These are phyloP conservation scores for Fusarium sp. DNA, from an alignment of 2,329 filamentous ascomycete genomes.

Conservation along the genomic window DNA sequence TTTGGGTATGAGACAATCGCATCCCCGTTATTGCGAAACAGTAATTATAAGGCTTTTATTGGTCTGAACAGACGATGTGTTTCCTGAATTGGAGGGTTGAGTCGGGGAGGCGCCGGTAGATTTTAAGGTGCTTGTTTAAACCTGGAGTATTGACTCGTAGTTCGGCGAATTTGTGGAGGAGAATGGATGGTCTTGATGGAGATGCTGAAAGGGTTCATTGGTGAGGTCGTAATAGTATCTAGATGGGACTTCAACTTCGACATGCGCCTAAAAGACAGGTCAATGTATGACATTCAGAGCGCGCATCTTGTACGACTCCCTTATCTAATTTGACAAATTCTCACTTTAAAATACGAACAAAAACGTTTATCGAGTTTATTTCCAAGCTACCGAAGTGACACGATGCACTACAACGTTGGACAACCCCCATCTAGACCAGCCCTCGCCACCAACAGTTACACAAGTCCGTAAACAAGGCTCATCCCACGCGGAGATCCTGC, in stretches of 20 bases:
- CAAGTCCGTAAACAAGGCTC: neutral
- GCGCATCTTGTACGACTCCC: neutral
- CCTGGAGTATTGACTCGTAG: rapidly evolving
- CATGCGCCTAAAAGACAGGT: rapidly evolving
- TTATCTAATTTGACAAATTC: rapidly evolving
- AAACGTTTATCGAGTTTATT: rapidly evolving
- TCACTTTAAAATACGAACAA: rapidly evolving
- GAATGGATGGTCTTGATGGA: neutral
- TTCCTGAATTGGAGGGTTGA: neutral
- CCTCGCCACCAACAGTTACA: neutral
- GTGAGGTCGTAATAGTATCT: rapidly evolving
- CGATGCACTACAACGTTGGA: neutral
- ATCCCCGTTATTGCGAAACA: conserved; percentile 27
- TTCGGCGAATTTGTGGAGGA: neutral
- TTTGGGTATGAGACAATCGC: conserved; percentile 12
- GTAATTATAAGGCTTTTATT: neutral
- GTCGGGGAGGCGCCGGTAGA: neutral
- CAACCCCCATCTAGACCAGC: neutral
- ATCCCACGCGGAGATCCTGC: neutral
- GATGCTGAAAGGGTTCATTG: neutral
- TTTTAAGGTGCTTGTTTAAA: neutral
- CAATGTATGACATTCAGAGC: rapidly evolving
- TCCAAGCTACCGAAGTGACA: neutral
- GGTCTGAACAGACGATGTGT: neutral
- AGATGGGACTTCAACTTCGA: rapidly evolving